Conservation (phyloP, 2,329 filamentous ascomycete species). For the Cladosporium sp. region DNA sequence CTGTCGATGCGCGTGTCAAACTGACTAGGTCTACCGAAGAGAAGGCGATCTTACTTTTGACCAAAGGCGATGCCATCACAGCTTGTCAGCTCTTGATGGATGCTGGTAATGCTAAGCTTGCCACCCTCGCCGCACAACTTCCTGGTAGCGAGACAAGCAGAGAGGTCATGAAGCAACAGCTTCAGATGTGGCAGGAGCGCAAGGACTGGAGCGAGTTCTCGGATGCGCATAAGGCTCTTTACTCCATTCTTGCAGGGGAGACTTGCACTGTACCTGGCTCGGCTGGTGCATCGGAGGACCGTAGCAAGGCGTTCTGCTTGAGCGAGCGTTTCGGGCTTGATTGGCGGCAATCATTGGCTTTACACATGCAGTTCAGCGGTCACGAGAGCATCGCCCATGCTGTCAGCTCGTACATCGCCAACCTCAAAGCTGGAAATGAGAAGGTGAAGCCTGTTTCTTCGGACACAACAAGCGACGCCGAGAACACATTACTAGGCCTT, state of each 20-base stretch:
- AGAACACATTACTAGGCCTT: constrained; percentile 84
- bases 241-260: constrained; percentile 84
- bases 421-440: constrained; percentile 68
- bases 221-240: constrained; percentile 77
- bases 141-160: constrained; percentile 66
- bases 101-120: constrained; percentile 76
- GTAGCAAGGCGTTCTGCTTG: constrained; percentile 73
- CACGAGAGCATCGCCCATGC: constrained; percentile 65
- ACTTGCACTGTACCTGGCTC: constrained; percentile 78
- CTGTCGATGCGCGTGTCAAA: constrained; percentile 45
- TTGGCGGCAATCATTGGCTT: constrained; percentile 89
- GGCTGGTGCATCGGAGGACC: constrained; percentile 73
- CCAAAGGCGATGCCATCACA: constrained; percentile 72
- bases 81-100: constrained; percentile 77
- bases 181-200: constrained; percentile 77
- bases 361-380: constrained; percentile 85
- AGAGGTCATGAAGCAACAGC: constrained; percentile 72
- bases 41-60: constrained; percentile 75
- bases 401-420: constrained; percentile 67
- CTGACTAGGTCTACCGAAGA: constrained; percentile 68
- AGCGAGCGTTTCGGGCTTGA: constrained; percentile 79
- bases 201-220: constrained; percentile 84
- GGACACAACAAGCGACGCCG: constrained; percentile 48
- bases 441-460: constrained; percentile 52
- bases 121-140: constrained; percentile 77